Base-by-base conservation (phyloP, 176 grass and related monocot genomes). In the Ampelocalamus luodianensis region DNA sequence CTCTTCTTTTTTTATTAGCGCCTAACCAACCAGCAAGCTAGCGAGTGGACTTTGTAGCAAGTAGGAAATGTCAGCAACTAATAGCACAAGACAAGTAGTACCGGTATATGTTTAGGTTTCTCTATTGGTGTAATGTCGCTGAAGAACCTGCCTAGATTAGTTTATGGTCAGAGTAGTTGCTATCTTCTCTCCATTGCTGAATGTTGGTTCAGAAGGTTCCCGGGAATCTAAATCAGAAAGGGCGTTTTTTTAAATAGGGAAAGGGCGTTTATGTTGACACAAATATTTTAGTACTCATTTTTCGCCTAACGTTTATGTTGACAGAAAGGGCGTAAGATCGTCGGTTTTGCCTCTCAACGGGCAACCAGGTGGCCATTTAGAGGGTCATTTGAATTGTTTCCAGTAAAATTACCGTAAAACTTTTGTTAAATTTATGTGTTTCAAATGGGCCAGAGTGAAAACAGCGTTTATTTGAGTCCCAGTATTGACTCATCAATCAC, bases 21-120 rank as follows among this genome's bases (percentile, higher is more conserved):
- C 22, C 59, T 72, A 76, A 50, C 32, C 80, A 43, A 61, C 68
- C 29, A 69, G 81, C 48, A 74, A 39, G 27, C 61, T 79, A 50
- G 53, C 49, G 62, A 67, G 68, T 56, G 40, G 79, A 87, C 59
- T 58, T 45, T 74, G 58, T 79, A 50, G 59, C 67, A 39, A 26
- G 67, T 26, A 55, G 58, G 60, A 79, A 45, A 73, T 34, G 74
- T 55, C 36, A 78, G 22, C 73, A 67, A 45, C 66, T 73, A 58
- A 71, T 72, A 45, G 23, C 38, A 72, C 23, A n/a, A 54, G 18
- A 76, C 42, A 68, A 29, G 23, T 48, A 70, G 77, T 37, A 65
- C 65, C 20, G 12, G 13, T 73, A 73, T 83, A 48, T 53, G 10
- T 22, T 8, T 37, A 39, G 17, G 5, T 13, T 79, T 53, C 85